A percentile compares a stretch with the other conserved stretches of the same genome.
phyloP scores from a whole-genome alignment of 257 asterid species.

The Nyctanthes arbortristis region DNA sequence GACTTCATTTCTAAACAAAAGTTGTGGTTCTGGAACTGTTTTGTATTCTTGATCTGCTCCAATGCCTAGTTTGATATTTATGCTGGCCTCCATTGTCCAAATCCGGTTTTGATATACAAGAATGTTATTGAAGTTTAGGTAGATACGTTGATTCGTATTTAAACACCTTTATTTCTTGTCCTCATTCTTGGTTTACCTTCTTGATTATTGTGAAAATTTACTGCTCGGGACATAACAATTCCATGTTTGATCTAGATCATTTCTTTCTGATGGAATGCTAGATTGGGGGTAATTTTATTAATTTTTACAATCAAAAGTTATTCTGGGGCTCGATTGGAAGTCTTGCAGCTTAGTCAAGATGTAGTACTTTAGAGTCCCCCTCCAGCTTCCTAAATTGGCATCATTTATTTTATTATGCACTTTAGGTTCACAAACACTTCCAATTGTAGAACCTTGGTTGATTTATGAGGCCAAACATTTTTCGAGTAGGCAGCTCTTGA shows the following conservation, averaged over 20 bases:
- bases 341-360: background rate
- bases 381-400: background rate
- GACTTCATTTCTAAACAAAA: background rate
- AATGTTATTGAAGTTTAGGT: too few species aligned
- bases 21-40: conserved; percentile 1
- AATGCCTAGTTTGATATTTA: background rate
- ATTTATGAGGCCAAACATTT: background rate
- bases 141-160: too few species aligned
- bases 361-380: background rate
- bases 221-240: background rate
- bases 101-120: conserved; percentile 38
- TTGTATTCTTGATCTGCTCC: conserved; percentile 20
- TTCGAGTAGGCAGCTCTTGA: background rate
- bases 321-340: background rate
- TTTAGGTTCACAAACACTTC: background rate
- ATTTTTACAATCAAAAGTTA: background rate
- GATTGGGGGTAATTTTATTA: background rate
- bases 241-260: background rate
- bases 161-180: too few species aligned
- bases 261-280: background rate
- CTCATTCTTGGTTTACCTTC: background rate
- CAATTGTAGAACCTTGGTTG: background rate
- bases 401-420: background rate
- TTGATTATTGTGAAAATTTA: background rate
- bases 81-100: background rate